Percentiles rank a stretch among this genome's conserved stretches.
These are phyloP conservation scores for Aspergillus flavus DNA, from an alignment of 2,329 filamentous ascomycete genomes.

Conservation along the genomic window DNA sequence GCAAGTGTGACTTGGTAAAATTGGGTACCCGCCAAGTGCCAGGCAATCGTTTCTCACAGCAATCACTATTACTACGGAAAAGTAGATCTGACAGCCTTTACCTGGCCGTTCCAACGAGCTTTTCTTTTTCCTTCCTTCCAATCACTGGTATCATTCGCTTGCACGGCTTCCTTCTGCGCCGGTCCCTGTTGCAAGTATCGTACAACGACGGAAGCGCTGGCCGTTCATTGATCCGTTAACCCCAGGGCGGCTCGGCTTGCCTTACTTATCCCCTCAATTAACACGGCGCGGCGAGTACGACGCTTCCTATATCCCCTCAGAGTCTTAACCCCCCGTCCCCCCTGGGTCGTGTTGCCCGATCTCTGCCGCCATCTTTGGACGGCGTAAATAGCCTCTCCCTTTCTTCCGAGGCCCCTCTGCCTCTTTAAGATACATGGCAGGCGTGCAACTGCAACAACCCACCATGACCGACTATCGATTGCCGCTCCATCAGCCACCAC, in stretches of 20 bases:
- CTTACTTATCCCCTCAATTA: conserved; percentile 8
- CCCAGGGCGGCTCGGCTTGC: conserved; percentile 2
- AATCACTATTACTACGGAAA: neutral
- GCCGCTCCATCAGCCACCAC: conserved; percentile 37
- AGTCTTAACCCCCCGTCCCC: neutral
- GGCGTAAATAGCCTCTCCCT: conserved; percentile 3
- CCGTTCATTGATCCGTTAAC: conserved; percentile 11
- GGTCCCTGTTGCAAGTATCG: conserved; percentile 11
- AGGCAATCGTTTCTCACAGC: conserved; percentile 3
- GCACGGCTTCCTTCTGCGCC: neutral
- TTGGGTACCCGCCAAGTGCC: conserved; percentile 20
- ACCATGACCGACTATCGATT: conserved; percentile 43
- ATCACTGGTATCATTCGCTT: neutral
- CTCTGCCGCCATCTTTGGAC: neutral
- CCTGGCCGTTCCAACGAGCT: neutral
- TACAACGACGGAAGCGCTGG: conserved; percentile 13
- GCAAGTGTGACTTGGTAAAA: conserved; percentile 21
- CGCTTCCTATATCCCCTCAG: conserved; percentile 1
- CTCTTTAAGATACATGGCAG: conserved; percentile 26
- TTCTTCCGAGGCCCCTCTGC: neutral
- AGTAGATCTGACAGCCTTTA: neutral
- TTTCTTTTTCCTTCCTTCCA: neutral
- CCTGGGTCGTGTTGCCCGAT: neutral
- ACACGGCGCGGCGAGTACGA: neutral
- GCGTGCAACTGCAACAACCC: conserved; percentile 29